A percentile compares a stretch with the other conserved stretches of the same genome.
Conservation (phyloP, 495 filamentous ascomycete genomes). For the Aspergillus leporis region DNA sequence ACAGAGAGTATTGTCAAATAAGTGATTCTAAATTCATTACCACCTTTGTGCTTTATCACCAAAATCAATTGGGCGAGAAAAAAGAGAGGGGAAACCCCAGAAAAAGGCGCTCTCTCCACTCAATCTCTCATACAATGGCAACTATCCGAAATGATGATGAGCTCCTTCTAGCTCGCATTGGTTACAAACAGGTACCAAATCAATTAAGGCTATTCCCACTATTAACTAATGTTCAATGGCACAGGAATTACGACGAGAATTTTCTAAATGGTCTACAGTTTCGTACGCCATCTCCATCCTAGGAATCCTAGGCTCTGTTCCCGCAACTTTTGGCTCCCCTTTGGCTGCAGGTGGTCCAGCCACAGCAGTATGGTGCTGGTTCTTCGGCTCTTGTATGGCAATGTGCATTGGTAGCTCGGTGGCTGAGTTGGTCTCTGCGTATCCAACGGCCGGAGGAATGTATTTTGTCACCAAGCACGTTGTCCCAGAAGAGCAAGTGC, state of each 20-base stretch:
- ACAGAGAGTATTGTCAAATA: too few relatives aligned
- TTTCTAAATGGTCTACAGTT: conserved; percentile 72
- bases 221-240: background rate
- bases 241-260: conserved; percentile 64
- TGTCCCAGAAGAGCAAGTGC: conserved; percentile 55
- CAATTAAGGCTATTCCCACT: background rate
- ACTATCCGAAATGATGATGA: conserved; percentile 65
- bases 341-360: conserved; percentile 67
- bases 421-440: conserved; percentile 62
- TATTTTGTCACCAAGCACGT: conserved; percentile 65
- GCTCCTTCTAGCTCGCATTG: conserved; percentile 63
- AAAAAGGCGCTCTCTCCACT: background rate
- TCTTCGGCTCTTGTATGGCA: conserved; percentile 67
- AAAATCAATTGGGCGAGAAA: background rate
- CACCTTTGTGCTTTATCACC: too few relatives aligned
- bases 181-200: conserved; percentile 63
- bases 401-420: conserved; percentile 67
- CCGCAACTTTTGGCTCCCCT: conserved; percentile 65
- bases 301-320: conserved; percentile 68
- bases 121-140: conserved; percentile 28
- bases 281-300: conserved; percentile 75
- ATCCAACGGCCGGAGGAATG: conserved; percentile 65
- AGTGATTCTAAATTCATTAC: too few relatives aligned
- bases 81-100: background rate
- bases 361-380: conserved; percentile 72